Conservation (phyloP, 129 eudicot species). For the Scalesia atractyloides region DNA sequence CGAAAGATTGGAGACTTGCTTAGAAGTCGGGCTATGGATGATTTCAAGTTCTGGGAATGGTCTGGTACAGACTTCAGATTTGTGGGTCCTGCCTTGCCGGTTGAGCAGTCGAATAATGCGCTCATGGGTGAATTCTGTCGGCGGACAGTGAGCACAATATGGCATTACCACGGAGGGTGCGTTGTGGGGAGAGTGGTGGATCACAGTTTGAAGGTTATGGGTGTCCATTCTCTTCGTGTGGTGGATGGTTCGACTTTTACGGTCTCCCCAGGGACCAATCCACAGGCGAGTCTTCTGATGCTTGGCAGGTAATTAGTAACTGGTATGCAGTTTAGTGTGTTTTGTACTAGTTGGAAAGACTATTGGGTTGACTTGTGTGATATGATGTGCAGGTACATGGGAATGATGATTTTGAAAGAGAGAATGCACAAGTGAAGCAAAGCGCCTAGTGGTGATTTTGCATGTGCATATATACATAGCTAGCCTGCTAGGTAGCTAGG, state of each 20-base stretch:
- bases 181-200: slow-evolving; percentile 84
- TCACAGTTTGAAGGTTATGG: slow-evolving; percentile 54
- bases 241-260: slow-evolving; percentile 81
- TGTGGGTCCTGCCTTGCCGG: slow-evolving; percentile 76
- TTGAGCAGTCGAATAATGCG: slow-evolving; percentile 45
- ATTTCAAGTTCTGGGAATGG: slow-evolving; percentile 63
- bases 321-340: neutral
- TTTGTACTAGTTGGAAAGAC: no score
- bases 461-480: neutral
- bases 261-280: slow-evolving; percentile 91
- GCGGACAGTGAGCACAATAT: slow-evolving; percentile 81
- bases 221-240: slow-evolving; percentile 65
- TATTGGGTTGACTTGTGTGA: neutral
- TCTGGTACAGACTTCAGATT: slow-evolving; percentile 68
- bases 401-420: slow-evolving; percentile 47
- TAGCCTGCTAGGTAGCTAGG: neutral
- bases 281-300: slow-evolving; percentile 92
- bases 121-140: slow-evolving; percentile 71
- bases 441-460: neutral
- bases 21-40: slow-evolving; percentile 71
- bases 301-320: slow-evolving; percentile 60
- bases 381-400: slow-evolving; percentile 47
- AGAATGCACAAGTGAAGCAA: slow-evolving; percentile 6
- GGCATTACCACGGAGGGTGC: slow-evolving; percentile 98
- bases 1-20: slow-evolving; percentile 61